Base-by-base conservation (phyloP, 768 basidiomycete genomes). In the Agaricus subrufescens region DNA sequence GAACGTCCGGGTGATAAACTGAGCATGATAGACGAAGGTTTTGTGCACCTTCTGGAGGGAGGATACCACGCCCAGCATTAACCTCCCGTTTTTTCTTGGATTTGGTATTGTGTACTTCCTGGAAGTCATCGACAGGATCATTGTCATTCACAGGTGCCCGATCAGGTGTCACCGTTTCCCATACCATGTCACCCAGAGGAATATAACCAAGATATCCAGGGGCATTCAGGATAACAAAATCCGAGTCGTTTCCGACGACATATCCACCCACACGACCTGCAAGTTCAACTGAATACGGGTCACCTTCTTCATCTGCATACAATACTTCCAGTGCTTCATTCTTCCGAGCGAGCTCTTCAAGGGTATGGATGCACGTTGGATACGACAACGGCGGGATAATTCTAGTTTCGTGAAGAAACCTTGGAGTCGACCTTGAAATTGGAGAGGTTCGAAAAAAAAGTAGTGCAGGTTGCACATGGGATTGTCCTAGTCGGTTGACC, bases 391-490 rank as follows among this genome's bases (percentile, higher is more conserved):
- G 89, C 1, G 91, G 91, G 27, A 91, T 71, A 54, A 93, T 86
- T 29, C 82, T 75, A n/a, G 81, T 82, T 64, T 91, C 89, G 44
- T 79, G 76, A 44, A 93, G 71, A 62, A 90, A 93, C 43, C 87
- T 76, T 4, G 81, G 77, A 7, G 78, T 78, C 11, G 82, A 72
- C 37, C 91, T 81, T 25, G 90, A 87, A 3, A 69, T 62, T 0
- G 75, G 43, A 0, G 91, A 93, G 1, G 91, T 93, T 29, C 91
- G 83, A 67, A 91, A 94, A 73, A 93, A 94, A 9, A 94, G 72
- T 12, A 85, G 74, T 1, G 82, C 81, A 27, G 81, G 80, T 44
- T 87, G 78, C 39, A 92, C 73, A 57, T 75, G 75, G 10, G 76
- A 79, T 62, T 84, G 78, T 12, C 73, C 75, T 19, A 85, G 69